Evolutionary conservation across 1,139 yeast genomes (phyloP).

Genomic region (Hansenula sp.): DNA sequence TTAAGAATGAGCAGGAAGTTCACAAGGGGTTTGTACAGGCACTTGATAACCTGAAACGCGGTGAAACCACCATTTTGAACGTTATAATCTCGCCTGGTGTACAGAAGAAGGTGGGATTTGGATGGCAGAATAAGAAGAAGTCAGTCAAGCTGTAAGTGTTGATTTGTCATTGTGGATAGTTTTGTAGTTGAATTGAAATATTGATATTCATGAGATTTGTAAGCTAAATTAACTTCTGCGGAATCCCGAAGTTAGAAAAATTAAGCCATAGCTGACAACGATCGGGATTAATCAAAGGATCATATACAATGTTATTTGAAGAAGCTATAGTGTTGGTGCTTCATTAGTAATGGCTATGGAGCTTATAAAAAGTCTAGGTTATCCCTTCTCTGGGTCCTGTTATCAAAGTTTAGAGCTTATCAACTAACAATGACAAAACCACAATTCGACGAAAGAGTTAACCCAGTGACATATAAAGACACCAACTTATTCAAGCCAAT

Average conservation of each 20-base stretch:
- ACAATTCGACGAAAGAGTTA: neutral
- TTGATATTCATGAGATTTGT: no score
- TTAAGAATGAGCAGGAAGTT: constrained; percentile 36
- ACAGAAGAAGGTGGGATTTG: constrained; percentile 49
- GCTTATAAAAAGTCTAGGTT: no score
- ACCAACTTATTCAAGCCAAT: constrained; percentile 39
- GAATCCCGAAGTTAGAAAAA: no score
- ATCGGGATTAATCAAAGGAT: no score
- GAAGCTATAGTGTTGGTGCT: no score
- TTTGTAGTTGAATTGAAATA: no score
- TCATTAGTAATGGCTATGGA: no score
- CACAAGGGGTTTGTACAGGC: constrained; percentile 35
- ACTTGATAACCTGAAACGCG: constrained; percentile 23
- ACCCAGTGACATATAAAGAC: neutral
- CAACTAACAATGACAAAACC: constrained; percentile 2
- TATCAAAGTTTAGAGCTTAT: no score
- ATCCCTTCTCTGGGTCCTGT: no score
- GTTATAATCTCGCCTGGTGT: constrained; percentile 54
- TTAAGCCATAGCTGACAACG: no score
- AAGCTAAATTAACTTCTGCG: no score
- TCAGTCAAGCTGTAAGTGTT: constrained; percentile 1
- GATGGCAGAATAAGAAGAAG: constrained; percentile 56
- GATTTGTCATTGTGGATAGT: neutral
- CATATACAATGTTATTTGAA: no score
- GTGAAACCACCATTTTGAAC: constrained; percentile 44